These are phyloP conservation scores for Diophrys sp. DNA, from an alignment of 73 alveolate species.

Conservation along the genomic window DNA sequence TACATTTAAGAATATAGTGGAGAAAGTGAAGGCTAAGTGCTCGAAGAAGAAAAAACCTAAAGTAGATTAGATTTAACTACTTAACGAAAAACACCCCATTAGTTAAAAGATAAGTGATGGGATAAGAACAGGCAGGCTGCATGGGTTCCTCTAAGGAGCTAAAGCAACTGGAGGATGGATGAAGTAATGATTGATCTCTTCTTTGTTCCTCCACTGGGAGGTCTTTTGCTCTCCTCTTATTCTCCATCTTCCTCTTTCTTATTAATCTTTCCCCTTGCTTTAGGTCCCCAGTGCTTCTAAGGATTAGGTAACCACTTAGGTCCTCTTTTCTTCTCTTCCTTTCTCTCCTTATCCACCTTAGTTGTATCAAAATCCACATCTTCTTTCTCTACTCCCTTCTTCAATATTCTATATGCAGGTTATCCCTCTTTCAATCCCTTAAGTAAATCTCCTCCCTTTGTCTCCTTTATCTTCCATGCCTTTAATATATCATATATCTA, in stretches of 20 bases:
- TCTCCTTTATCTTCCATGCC: conserved; percentile 37
- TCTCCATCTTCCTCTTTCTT: not conserved
- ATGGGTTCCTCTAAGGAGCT: too few relatives aligned
- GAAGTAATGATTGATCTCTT: too few relatives aligned
- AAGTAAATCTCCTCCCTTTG: conserved; percentile 18
- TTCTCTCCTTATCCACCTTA: not conserved
- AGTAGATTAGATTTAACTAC: too few relatives aligned
- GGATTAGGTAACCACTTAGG: conserved; percentile 38
- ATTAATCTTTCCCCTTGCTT: not conserved
- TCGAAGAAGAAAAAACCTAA: too few relatives aligned
- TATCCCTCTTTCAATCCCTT: not conserved
- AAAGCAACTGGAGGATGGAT: too few relatives aligned
- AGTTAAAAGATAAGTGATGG: too few relatives aligned
- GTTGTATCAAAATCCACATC: conserved; percentile 22
- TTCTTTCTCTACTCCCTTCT: conserved; percentile 7
- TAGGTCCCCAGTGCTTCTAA: conserved; percentile 45
- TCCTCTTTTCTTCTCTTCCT: conserved; percentile 2
- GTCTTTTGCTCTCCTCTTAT: not conserved
- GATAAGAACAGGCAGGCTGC: too few relatives aligned
- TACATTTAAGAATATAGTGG: too few relatives aligned
- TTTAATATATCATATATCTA: conserved; percentile 84
- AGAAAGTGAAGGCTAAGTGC: too few relatives aligned
- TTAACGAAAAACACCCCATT: too few relatives aligned
- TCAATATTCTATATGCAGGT: conserved; percentile 26
- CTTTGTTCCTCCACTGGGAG: too few relatives aligned